A percentile compares a stretch with the other conserved stretches of the same genome.
These are phyloP conservation scores for Rhododendron mucronatum DNA, from an alignment of 148 eudicot species.

Conservation along the genomic window DNA sequence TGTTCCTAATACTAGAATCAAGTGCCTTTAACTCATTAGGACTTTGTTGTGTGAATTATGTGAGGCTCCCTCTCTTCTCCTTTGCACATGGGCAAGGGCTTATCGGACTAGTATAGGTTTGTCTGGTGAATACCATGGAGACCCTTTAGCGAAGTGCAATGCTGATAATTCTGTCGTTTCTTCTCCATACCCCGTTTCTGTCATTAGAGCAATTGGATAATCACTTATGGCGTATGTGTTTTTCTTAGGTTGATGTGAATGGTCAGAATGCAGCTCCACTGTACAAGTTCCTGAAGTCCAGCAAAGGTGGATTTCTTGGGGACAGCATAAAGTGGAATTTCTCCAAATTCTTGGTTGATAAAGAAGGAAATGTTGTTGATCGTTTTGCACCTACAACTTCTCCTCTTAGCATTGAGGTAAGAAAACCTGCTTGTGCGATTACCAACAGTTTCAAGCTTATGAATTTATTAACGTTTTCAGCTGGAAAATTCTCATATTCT, in stretches of 20 bases:
- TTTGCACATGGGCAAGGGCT: neutral
- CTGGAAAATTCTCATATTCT: neutral
- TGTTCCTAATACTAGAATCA: neutral
- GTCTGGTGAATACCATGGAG: neutral
- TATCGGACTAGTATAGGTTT: neutral
- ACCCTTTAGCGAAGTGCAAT: neutral
- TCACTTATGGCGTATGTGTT: neutral
- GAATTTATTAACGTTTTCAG: neutral
- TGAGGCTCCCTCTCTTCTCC: neutral
- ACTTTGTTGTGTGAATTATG: neutral
- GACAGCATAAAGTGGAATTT: conserved; percentile 85
- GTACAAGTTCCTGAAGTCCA: conserved; percentile 67
- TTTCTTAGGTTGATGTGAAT: conserved; percentile 69
- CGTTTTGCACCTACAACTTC: conserved; percentile 92
- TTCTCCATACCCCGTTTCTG: neutral
- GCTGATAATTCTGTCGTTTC: neutral
- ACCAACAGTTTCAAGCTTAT: neutral
- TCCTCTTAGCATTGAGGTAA: conserved; percentile 86
- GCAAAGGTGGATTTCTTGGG: conserved; percentile 73
- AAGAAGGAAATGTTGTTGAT: conserved; percentile 68
- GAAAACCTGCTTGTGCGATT: neutral
- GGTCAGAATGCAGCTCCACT: conserved; percentile 64
- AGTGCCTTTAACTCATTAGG: neutral
- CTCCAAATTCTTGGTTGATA: conserved; percentile 72
- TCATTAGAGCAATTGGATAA: neutral